Evolutionary conservation across 169 alveolate species (phyloP).

Genomic region (Neospora caninum): DNA sequence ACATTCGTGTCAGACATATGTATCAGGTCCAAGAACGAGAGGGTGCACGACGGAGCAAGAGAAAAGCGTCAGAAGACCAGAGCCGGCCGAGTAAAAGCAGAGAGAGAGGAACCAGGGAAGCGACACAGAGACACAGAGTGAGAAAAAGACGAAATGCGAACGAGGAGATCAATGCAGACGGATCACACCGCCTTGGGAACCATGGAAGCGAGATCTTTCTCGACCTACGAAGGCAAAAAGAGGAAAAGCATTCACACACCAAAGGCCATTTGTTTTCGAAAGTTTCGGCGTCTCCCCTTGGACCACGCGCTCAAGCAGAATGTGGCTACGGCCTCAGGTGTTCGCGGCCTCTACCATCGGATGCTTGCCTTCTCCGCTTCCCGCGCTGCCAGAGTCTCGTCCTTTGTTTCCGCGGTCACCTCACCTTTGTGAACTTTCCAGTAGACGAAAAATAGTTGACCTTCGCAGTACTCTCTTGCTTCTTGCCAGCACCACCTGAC

Average conservation of each 20-base stretch:
- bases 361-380: background rate
- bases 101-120: too few relatives aligned
- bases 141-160: background rate
- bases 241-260: too few relatives aligned
- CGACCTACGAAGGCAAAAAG: background rate
- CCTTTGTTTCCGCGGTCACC: too few relatives aligned
- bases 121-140: too few relatives aligned
- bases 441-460: slow-evolving; percentile 1
- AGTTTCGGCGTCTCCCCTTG: background rate
- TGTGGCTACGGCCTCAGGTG: too few relatives aligned
- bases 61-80: too few relatives aligned
- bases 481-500: background rate
- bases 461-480: background rate
- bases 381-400: background rate
- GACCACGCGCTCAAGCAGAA: background rate
- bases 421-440: slow-evolving; percentile 23
- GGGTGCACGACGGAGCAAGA: too few relatives aligned
- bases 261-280: background rate
- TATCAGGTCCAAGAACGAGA: too few relatives aligned
- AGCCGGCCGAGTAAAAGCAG: too few relatives aligned
- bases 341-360: too few relatives aligned
- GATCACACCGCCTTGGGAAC: slow-evolving; percentile 10
- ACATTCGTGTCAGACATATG: too few relatives aligned
- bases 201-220: slow-evolving; percentile 25
- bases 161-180: background rate